Conservation (phyloP, 2,329 filamentous ascomycete species). For the Penicillium sclerotigenum region DNA sequence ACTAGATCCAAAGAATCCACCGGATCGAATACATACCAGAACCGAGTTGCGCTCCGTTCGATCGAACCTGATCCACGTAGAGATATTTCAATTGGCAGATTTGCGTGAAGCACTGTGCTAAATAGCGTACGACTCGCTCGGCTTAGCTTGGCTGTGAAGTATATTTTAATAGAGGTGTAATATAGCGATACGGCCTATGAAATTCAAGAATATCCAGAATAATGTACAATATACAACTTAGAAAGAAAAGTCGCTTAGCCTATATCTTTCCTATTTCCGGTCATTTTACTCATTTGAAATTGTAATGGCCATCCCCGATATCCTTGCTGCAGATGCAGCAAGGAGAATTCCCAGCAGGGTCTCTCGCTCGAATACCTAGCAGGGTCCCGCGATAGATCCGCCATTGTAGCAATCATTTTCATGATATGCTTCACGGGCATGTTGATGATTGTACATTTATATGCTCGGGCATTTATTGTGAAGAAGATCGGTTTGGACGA, state of each 20-base stretch:
- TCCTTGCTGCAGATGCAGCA: slow-evolving; percentile 26
- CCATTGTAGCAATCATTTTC: slow-evolving; percentile 31
- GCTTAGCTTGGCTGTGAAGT: background rate
- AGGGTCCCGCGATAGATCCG: slow-evolving; percentile 26
- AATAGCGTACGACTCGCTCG: background rate
- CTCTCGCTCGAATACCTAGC: slow-evolving; percentile 29
- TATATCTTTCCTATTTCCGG: background rate
- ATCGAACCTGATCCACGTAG: slow-evolving; percentile 8
- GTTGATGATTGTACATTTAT: slow-evolving; percentile 44
- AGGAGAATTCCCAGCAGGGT: slow-evolving; percentile 27
- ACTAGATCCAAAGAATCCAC: background rate
- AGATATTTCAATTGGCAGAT: background rate
- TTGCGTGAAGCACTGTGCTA: no score
- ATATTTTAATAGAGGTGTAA: background rate
- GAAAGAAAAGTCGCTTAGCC: background rate
- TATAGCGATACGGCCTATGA: background rate
- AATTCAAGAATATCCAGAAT: background rate
- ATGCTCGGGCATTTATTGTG: slow-evolving; percentile 46
- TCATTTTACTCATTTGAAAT: slow-evolving; percentile 10
- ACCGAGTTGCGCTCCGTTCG: slow-evolving; percentile 5
- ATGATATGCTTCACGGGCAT: slow-evolving; percentile 29
- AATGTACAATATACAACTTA: no score
- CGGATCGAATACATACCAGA: background rate
- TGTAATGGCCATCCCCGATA: slow-evolving; percentile 27
- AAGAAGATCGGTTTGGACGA: slow-evolving; percentile 49